Evolutionary conservation across 495 filamentous ascomycete species (phyloP), one percentile per base, ranked within the genome.

Genomic region (Talaromyces trachyspermus): DNA sequence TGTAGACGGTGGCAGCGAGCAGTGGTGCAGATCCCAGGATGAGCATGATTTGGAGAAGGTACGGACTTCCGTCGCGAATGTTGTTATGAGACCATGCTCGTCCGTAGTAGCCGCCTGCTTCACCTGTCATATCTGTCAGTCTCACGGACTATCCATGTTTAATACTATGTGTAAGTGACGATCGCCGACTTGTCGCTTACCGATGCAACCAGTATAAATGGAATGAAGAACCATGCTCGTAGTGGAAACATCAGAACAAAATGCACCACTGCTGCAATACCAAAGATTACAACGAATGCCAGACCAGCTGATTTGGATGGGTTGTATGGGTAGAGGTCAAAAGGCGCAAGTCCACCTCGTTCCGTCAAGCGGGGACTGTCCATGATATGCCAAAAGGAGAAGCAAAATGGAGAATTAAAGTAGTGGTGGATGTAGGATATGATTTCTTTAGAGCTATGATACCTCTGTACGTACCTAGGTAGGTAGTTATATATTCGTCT

Each of bases 1-100:
- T 82, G 63, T 80, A 82, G 19, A 81, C 68, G 0, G 75, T 78
- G 2, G 78, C 78, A 3, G 78, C 69, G 49, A 74, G 63, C 26
- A 79, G 59, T 0, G 73, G 74, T 0, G 61, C 58, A 2, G 71
- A 62, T 44, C 68, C 62, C n/a, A 68, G 57, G 30, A 73, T 63
- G 49, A 75, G 62, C 49, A 75, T 62, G 38, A 68, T 59, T 41
- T 75, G 69, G 7, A 71, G 50, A 0, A 66, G 57, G 61, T 66
- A 72, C 7, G 63, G 57, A 3, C 43, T 37, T 47, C 66, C 59
- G 7, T 54, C 44, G 6, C 49, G 57, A 18, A 55, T 49, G 39
- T 43, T 41, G 24, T 62, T 12, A 25, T 68, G 62, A 0, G 70
- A 64, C 60, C 58, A 63, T 10, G 69, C 66, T 35, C 71, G 61